Evolutionary conservation across 2,329 filamentous ascomycete species (phyloP), one percentile per base, ranked within the genome.

Genomic region (Fusarium sp.): DNA sequence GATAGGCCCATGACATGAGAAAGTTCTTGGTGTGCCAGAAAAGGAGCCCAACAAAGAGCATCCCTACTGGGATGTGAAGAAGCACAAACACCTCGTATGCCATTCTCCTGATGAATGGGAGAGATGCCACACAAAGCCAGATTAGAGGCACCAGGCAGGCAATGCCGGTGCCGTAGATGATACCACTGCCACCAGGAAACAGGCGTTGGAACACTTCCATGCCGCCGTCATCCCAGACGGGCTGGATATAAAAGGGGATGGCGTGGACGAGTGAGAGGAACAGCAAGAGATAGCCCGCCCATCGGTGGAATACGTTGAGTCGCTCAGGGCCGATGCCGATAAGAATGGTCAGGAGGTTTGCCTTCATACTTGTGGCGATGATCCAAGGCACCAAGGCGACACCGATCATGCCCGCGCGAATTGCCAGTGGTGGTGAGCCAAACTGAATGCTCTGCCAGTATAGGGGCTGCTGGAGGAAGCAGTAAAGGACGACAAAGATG

Each of bases 11-110:
- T 0, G 95, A 97, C 64, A 92, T 92, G 40, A 98, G 88, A 76
- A 94, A 97, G 83, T 98, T 98, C 83, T 95, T 93, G 78, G 94
- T 97, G 82, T 98, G 96, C 96, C 96, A 98, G 84, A 98, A 97
- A 32, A 98, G 87, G 81, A 97, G 89, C 2, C 89, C 95, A 8
- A 98, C 86, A 79, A 97, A 97, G 15, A 94, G 86, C 43, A 95
- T 89, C 1, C 94, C 92, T 11, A 95, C 92, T 0, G 96, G 95
- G 0, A 95, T 90, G 80, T 98, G 96, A 4, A 97, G 85, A 33
- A 92, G 82, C 20, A 96, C 91, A 79, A 98, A 98, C 1, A 95
- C 82, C 81, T 98, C 96, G 82, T 98, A 98, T 75, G 94, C 92
- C 73, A 90, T 86, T 70, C 92, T 88, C 72, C 96, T 90, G 22